Percentiles rank a stretch among this genome's conserved stretches.
Evolutionary conservation across 2,329 filamentous ascomycete species (phyloP).

Genomic region (Phaeosphaeria sp.): DNA sequence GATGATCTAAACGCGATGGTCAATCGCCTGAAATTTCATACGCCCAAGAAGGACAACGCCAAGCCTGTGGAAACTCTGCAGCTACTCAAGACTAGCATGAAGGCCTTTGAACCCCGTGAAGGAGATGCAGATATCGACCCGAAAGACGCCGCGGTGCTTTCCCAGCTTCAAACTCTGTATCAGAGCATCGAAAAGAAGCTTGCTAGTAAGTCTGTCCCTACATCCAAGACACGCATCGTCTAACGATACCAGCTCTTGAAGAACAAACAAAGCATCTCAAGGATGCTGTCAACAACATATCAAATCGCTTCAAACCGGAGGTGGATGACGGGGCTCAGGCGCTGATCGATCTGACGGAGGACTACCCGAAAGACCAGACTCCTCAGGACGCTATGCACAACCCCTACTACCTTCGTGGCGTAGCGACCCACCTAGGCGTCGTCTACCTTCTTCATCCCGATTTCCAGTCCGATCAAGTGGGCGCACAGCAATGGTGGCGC

Average conservation of each 20-base stretch:
- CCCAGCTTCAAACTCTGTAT: constrained; percentile 38
- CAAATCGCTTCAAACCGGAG: constrained; percentile 55
- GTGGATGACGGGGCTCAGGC: constrained; percentile 41
- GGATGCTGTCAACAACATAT: constrained; percentile 52
- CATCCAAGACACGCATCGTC: not conserved
- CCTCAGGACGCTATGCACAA: constrained; percentile 30
- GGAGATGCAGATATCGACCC: constrained; percentile 17
- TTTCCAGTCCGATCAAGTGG: constrained; percentile 20
- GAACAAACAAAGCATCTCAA: constrained; percentile 50
- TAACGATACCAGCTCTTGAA: constrained; percentile 50
- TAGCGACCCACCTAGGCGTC: constrained; percentile 64
- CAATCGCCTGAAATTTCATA: constrained; percentile 46
- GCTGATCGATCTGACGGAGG: constrained; percentile 34
- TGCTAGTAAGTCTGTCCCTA: constrained; percentile 21
- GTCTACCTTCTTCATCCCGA: constrained; percentile 61
- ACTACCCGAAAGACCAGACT: constrained; percentile 26
- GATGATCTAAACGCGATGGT: constrained; percentile 44
- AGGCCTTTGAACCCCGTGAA: constrained; percentile 35
- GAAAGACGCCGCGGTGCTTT: constrained; percentile 28
- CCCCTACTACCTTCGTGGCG: constrained; percentile 64
- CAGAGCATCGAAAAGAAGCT: constrained; percentile 43
- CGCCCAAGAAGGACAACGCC: constrained; percentile 30
- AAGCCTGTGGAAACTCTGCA: constrained; percentile 45
- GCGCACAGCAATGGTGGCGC: constrained; percentile 45
- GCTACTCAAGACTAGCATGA: constrained; percentile 49